phyloP scores from a whole-genome alignment of 2,329 filamentous ascomycete genomes.

The Pestalotiopsis sp. region DNA sequence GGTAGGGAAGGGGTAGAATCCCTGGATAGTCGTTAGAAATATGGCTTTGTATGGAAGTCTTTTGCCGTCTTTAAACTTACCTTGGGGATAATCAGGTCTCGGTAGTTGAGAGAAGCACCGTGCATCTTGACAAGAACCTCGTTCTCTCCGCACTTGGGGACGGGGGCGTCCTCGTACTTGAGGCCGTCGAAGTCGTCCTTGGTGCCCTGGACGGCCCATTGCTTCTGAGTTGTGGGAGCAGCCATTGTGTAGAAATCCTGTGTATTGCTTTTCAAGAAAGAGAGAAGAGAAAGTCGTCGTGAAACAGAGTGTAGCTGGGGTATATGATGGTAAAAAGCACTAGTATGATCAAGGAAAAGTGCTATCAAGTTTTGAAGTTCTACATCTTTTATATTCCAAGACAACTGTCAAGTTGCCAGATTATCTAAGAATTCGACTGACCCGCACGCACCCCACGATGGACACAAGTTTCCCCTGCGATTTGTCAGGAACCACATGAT shows the following conservation, averaged over 20 bases:
- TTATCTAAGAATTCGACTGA: background rate
- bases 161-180: constrained; percentile 51
- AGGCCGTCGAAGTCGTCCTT: constrained; percentile 63
- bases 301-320: background rate
- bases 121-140: constrained; percentile 72
- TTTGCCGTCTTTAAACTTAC: constrained; percentile 17
- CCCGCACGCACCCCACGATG: background rate
- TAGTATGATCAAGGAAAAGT: background rate
- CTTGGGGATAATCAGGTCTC: constrained; percentile 53
- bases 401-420: background rate
- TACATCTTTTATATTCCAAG: too few relatives aligned
- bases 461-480: constrained; percentile 7
- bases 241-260: constrained; percentile 21
- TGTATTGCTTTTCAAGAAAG: background rate
- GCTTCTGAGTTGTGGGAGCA: constrained; percentile 45
- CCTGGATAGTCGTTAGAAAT: constrained; percentile 28
- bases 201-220: constrained; percentile 57
- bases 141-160: constrained; percentile 67
- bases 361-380: background rate
- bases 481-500: constrained; percentile 2
- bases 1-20: constrained; percentile 48
- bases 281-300: background rate
- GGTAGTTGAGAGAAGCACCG: constrained; percentile 57
- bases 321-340: background rate
- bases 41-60: background rate